A percentile compares a stretch with the other conserved stretches of the same genome.
Evolutionary conservation across 176 grass and related monocot species (phyloP).

Genomic region (Themeda triandra): DNA sequence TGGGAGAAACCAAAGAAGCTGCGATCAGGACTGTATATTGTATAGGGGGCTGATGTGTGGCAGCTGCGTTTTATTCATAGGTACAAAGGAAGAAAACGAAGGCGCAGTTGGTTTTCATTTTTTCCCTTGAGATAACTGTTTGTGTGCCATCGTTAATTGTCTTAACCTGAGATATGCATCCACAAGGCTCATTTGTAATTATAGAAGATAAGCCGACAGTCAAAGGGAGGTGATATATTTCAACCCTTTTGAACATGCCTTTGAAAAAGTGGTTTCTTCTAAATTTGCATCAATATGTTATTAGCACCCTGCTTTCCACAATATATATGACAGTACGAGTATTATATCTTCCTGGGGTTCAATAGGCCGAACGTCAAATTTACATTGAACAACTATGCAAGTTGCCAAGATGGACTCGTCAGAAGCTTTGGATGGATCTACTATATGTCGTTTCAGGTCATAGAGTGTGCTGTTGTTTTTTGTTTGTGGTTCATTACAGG

Average conservation of each 20-base stretch:
- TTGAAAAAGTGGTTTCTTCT: not conserved
- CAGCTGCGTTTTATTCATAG: not conserved
- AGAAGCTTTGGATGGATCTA: not conserved
- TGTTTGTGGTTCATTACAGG: not conserved
- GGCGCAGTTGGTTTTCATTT: not conserved
- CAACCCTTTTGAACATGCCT: not conserved
- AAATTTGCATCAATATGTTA: too few species aligned
- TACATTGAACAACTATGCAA: not conserved
- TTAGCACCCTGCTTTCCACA: too few species aligned
- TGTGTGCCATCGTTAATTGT: too few species aligned
- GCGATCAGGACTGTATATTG: not conserved
- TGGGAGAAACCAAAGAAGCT: conserved; percentile 30
- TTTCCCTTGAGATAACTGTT: not conserved
- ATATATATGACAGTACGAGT: too few species aligned
- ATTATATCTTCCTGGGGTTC: not conserved
- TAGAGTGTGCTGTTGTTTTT: not conserved
- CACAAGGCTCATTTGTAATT: not conserved
- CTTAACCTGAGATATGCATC: not conserved
- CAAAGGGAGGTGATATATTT: not conserved
- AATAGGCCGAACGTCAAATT: not conserved
- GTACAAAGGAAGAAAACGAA: not conserved
- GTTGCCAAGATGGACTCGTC: not conserved
- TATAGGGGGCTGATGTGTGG: not conserved
- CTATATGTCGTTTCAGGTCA: not conserved
- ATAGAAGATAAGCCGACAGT: not conserved